Base-by-base conservation (phyloP, 106 monocot genomes). In the Ottelia alismoides region DNA sequence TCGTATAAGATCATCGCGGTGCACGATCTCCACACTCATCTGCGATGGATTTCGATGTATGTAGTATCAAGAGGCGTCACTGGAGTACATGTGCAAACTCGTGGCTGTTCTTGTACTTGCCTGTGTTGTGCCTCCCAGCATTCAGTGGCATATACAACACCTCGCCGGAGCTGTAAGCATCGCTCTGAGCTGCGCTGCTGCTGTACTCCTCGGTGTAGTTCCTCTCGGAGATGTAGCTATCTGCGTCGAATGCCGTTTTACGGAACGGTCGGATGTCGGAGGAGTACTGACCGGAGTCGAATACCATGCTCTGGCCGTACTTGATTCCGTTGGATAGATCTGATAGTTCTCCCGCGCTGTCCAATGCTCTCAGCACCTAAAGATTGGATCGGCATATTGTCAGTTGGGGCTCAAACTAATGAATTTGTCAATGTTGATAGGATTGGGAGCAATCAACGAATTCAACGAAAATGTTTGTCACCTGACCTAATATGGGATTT, bases 321-420 rank as follows among this genome's bases (percentile, higher is more conserved):
- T 69, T 72, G 1, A 85, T 76, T 0, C 85, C 85, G 31, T 85
- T 85, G 26, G 64, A 60, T 20, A 85, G 72, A 51, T 85, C 79
- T 3, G 76, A 27, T 24, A 68, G 12, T 27, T 49, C 59, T 24
- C 72, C 65, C 51, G 52, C 79, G 20, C 31, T 60, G 45, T 85
- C 85, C 70, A 85, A 56, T 35, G 79, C 57, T 57, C 79, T 69
- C 45, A 76, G 23, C 27, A 85, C 85, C 79, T 85, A n/a, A 40
- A 26, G 30, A 22, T 2, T 11, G 32, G 24, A 54, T 12, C 12
- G 35, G 35, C 35, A 9, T 47, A 47, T 52, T 35, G 35, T 24
- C 2, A 6, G 49, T 56, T 21, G 30, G 9, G 17, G 45, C 20
- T 1, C 16, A 30, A 25, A 28, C 4, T 11, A 9, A 19, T 30